Base-by-base conservation (phyloP, 805 yeast species). In the Kodamaea sagamina region DNA sequence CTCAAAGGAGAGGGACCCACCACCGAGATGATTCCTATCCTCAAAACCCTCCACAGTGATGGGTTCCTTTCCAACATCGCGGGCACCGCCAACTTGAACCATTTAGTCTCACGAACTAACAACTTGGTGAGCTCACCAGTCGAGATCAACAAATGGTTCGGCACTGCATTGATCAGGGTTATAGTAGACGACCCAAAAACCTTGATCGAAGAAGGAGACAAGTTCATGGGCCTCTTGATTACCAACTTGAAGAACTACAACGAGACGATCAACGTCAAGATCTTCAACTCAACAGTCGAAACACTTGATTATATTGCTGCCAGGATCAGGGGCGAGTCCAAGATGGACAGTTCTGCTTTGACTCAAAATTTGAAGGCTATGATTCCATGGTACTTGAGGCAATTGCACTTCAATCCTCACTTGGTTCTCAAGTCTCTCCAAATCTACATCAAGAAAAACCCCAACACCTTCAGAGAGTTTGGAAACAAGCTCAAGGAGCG, bases 381-480 rank as follows among this genome's bases (percentile, higher is more conserved):
- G 32, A 77, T 88, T 45, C 62, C 76, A 12, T 60, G 75, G 4
- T 69, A 82, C 39, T 54, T 88, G 43, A 79, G 73, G 3, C 59
- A 60, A 34, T 29, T 71, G 11, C 60, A 55, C 22, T 53, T 36
- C 35, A 46, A 48, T 19, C 68, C 75, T 2, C 49, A 65, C 25
- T 53, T 72, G 9, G 59, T 73, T 26, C 56, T 71, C 21, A 55
- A 44, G 9, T 62, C 68, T 0, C 66, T 66, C 51, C 52, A 58
- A 18, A 65, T 60, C 24, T 56, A 83, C 18, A 65, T 84, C 25
- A 58, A 63, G 31, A 67, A 75, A 44, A 85, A 88, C 55, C 76
- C 95, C 1, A 86, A 93, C 1, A 84, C 95, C 1, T 86, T 87
- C 57, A 78, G 90, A 61, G 95, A 96, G 10, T 83, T 74, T 64